Evolutionary conservation across 441 rosid genomes (phyloP).

Genomic region (Dalechampia spathulata): DNA sequence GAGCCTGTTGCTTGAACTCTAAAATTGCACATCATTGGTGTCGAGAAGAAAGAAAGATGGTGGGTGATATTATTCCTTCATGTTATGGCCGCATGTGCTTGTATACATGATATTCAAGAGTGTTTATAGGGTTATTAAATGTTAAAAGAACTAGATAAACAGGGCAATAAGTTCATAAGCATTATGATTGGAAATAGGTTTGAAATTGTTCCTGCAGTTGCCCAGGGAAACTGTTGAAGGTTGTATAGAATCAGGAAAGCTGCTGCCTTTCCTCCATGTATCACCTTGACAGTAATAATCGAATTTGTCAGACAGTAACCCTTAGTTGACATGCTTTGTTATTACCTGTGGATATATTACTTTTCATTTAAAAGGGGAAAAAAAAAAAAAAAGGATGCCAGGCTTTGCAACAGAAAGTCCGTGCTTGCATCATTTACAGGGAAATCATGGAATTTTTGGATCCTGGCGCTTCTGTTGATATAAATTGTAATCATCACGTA

Average conservation of each 20-base stretch:
- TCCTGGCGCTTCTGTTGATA: neutral
- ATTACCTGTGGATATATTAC: too few relatives aligned
- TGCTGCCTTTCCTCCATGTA: neutral
- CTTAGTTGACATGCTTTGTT: neutral
- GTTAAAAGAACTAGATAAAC: slow-evolving; percentile 2
- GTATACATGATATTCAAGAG: slow-evolving; percentile 18
- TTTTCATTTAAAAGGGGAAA: too few relatives aligned
- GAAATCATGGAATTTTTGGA: neutral
- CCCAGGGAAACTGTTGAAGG: neutral
- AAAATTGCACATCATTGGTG: neutral
- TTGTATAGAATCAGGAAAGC: neutral
- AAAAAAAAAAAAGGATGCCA: too few relatives aligned
- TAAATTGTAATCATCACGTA: too few relatives aligned
- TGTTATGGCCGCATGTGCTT: slow-evolving; percentile 4
- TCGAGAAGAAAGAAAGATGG: slow-evolving; percentile 2
- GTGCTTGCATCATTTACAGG: neutral
- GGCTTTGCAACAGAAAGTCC: too few relatives aligned
- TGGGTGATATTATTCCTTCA: neutral
- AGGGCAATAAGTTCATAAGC: slow-evolving; percentile 17
- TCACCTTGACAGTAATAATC: neutral
- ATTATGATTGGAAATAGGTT: slow-evolving; percentile 14
- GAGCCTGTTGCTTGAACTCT: neutral
- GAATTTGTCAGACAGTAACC: neutral
- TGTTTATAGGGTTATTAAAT: slow-evolving; percentile 3
- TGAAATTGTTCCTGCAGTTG: neutral